These are phyloP conservation scores for Rossbeevera mucosa DNA, from an alignment of 768 basidiomycete species.

Conservation along the genomic window DNA sequence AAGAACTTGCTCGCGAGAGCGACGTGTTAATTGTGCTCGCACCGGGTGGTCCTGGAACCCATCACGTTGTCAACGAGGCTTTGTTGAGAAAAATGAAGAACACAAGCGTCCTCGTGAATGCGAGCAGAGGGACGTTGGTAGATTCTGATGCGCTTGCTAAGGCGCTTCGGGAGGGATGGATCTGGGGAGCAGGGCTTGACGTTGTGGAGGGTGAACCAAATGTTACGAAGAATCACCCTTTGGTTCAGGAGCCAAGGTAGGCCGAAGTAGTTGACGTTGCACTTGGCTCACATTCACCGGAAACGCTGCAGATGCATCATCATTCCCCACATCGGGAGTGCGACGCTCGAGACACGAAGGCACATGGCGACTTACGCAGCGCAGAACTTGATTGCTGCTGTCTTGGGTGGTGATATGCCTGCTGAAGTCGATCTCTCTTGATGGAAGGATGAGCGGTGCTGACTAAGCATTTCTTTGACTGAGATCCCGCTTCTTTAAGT, in stretches of 20 bases:
- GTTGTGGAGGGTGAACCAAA: slow-evolving; percentile 92
- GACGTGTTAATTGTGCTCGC: slow-evolving; percentile 85
- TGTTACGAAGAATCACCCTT: slow-evolving; percentile 65
- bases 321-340: slow-evolving; percentile 89
- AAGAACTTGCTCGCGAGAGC: slow-evolving; percentile 67
- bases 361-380: slow-evolving; percentile 79
- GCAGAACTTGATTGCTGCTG: slow-evolving; percentile 46
- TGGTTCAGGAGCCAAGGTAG: slow-evolving; percentile 74
- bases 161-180: slow-evolving; percentile 71
- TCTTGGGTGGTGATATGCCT: slow-evolving; percentile 57
- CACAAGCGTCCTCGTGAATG: slow-evolving; percentile 79
- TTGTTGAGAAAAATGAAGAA: slow-evolving; percentile 85
- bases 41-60: slow-evolving; percentile 67
- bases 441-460: too few species aligned
- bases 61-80: slow-evolving; percentile 63
- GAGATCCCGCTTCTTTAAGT: not conserved
- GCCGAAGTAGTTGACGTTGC: slow-evolving; percentile 11
- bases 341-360: slow-evolving; percentile 76
- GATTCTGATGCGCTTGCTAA: slow-evolving; percentile 85
- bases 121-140: slow-evolving; percentile 79
- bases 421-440: slow-evolving; percentile 43
- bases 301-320: slow-evolving; percentile 57
- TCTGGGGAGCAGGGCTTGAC: slow-evolving; percentile 91
- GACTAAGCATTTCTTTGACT: slow-evolving; percentile 1
- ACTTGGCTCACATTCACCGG: not conserved